phyloP scores from a whole-genome alignment of 495 filamentous ascomycete genomes.

The Talaromyces adpressus region DNA sequence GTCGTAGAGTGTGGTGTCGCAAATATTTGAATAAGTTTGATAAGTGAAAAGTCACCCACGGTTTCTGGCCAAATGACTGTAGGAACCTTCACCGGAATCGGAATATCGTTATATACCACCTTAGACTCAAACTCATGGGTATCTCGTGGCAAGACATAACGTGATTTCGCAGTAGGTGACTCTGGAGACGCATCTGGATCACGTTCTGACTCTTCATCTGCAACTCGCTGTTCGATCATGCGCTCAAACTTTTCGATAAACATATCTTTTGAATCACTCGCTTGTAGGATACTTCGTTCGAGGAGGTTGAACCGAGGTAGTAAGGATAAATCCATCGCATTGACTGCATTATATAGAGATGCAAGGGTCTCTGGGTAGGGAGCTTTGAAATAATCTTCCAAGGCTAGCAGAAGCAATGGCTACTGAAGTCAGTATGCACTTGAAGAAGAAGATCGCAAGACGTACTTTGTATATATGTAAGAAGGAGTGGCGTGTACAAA shows the following conservation, averaged over 20 bases:
- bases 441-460: constrained; percentile 44
- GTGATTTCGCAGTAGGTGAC: constrained; percentile 23
- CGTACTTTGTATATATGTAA: constrained; percentile 94
- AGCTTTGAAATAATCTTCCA: constrained; percentile 96
- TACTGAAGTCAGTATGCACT: constrained; percentile 27
- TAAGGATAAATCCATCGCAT: constrained; percentile 91
- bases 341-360: constrained; percentile 83
- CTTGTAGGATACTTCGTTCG: constrained; percentile 79
- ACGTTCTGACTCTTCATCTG: constrained; percentile 30
- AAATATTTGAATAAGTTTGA: constrained; percentile 95
- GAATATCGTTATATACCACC: constrained; percentile 90
- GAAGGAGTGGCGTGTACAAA: constrained; percentile 97
- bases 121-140: constrained; percentile 96
- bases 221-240: constrained; percentile 69
- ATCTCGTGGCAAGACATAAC: constrained; percentile 72
- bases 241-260: constrained; percentile 97
- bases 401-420: constrained; percentile 87
- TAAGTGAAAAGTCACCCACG: constrained; percentile 93
- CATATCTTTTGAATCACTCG: constrained; percentile 88
- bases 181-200: constrained; percentile 13
- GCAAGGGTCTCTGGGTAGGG: constrained; percentile 86
- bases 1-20: constrained; percentile 69
- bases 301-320: constrained; percentile 82
- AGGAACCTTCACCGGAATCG: constrained; percentile 92
- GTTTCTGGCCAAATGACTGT: constrained; percentile 90